Percentiles rank a stretch among this genome's conserved stretches.
These are phyloP conservation scores for Lactarius akahatsu DNA, from an alignment of 768 basidiomycete genomes.

Conservation along the genomic window DNA sequence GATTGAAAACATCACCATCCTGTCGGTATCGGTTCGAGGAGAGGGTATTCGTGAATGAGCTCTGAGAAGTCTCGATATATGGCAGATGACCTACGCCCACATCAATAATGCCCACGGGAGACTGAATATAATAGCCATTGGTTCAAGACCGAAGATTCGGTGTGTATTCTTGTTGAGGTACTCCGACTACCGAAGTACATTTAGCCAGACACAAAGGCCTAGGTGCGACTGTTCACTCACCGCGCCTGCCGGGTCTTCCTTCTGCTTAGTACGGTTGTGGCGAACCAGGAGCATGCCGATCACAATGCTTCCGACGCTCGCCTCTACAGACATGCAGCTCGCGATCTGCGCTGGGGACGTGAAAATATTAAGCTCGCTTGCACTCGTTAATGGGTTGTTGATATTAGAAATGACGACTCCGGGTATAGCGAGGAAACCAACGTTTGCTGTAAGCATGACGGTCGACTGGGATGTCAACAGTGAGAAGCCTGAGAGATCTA, in stretches of 20 bases:
- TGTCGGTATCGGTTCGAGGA: background rate
- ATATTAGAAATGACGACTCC: conserved; percentile 27
- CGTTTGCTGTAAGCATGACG: conserved; percentile 38
- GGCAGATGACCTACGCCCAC: conserved; percentile 50
- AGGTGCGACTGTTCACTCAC: background rate
- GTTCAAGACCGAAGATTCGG: conserved; percentile 46
- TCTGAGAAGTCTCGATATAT: background rate
- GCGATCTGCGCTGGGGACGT: conserved; percentile 48
- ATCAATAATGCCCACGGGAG: conserved; percentile 57
- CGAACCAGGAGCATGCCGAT: conserved; percentile 47
- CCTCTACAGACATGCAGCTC: conserved; percentile 48
- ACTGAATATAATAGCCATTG: conserved; percentile 52
- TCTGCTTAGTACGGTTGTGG: conserved; percentile 41
- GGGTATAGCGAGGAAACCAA: conserved; percentile 40
- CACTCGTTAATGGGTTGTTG: background rate
- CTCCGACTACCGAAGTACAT: conserved; percentile 22
- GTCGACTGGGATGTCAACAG: conserved; percentile 31
- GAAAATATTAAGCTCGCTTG: background rate
- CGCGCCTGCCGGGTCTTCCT: conserved; percentile 33
- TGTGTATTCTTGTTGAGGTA: conserved; percentile 34
- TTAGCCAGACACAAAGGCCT: background rate
- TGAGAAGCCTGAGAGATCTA: background rate
- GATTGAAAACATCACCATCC: conserved; percentile 22
- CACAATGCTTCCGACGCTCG: conserved; percentile 50
- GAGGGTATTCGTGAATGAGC: background rate